Base-by-base conservation (phyloP, 345 rosid genomes). In the Trapa incisa region DNA sequence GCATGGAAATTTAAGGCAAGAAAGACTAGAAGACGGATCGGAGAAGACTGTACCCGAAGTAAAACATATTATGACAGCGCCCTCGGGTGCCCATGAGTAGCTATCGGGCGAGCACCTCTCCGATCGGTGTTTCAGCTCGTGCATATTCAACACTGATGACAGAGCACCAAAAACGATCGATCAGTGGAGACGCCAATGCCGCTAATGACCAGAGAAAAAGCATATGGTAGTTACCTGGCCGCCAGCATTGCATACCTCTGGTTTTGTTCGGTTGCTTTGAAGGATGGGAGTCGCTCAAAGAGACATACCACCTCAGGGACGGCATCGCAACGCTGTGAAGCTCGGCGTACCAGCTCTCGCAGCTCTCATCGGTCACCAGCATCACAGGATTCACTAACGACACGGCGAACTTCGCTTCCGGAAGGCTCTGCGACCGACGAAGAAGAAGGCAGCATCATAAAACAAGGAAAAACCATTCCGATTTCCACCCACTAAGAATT, bases 1-100 rank as follows among this genome's bases (percentile, higher is more conserved):
- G 47, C 8, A 5, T 6, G 47, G 47, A 6, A 45, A 45, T 9
- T 6, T 2, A 6, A 45, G 12, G 12, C 12, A 45, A 45, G 47
- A 45, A 45, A 9, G 6, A 45, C 9, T 45, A 45, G 12, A 45
- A 45, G 47, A 45, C 10, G 47, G 47, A 45, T 9, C 53, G 3
- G 33, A 50, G 5, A 8, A 45, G 22, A 39, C 6, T 64, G 2
- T 82, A 85, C 98, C 96, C 37, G 92, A 88, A 72, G 92, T 93
- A 75, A 93, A 93, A 80, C 96, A 93, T 71, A 90, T 83, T 63
- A 93, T 29, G 5, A 78, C 88, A 65, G 91, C 89, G 32, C 83
- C 88, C 70, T 84, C 78, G n/a, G 88, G 84, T 61, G 94, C 91
- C 91, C 86, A 90, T 8, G 76, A 47, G 47, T 79, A 83, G 61